Base-by-base conservation (phyloP, 2,329 filamentous ascomycete genomes). In the Aspergillus sp. region DNA sequence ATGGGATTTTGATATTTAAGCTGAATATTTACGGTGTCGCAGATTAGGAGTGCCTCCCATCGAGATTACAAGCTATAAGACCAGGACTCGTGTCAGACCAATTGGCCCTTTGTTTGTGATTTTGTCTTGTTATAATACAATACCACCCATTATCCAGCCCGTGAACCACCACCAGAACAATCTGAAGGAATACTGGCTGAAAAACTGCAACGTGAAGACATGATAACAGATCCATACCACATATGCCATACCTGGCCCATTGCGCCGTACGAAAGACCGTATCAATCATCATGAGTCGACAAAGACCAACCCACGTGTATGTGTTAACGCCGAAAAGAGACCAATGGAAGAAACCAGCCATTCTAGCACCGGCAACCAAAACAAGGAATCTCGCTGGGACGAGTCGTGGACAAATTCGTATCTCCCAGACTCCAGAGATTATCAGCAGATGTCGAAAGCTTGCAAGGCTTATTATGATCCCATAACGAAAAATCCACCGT, bases 391-490 rank as follows among this genome's bases (percentile, higher is more conserved):
- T n/a, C n/a, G n/a, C n/a, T n/a, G n/a, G n/a, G 14, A n/a, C 14
- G 11, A 3, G 29, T 24, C 16, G 29, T 24, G 17, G 24, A 22
- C 6, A 6, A 22, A 22, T 6, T 22, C 19, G 10, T 38, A 44
- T 42, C 46, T 37, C 39, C 33, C 43, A 44, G 46, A 49, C 46
- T 44, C 46, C 46, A 36, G 36, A 35, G 34, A 30, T 43, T 36
- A 42, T 37, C 24, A 37, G 31, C 28, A 36, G 30, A 40, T 36
- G 33, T 39, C 37, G 33, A 33, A 40, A 36, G 20, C 27, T 30
- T 16, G 40, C 44, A 48, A 46, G 44, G 45, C 37, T 42, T 33
- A 40, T 36, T 36, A n/a, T n/a, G n/a, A n/a, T n/a, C 40, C 36
- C 36, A 41, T 40, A 38, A 34, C 32, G 25, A 41, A 39, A 33